Base-by-base conservation (phyloP, 176 grass and related monocot genomes). In the Oropetium thomaeum region DNA sequence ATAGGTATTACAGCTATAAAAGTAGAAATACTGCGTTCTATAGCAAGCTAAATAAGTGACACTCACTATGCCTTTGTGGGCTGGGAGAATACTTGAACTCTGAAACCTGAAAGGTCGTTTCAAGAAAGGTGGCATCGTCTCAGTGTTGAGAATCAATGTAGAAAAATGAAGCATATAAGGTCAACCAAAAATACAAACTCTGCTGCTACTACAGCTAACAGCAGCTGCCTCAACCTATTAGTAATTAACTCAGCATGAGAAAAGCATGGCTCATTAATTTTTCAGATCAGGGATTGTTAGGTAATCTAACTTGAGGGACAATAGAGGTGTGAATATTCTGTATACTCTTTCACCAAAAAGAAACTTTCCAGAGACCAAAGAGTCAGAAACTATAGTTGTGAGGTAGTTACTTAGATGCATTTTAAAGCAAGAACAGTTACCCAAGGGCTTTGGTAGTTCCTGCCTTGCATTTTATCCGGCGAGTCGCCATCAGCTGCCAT, bases 401-500 rank as follows among this genome's bases (percentile, higher is more conserved):
- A 12, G 29, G 43, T 15, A 71, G 42, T 62, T 62, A 69, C 47
- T 71, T 33, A 71, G 20, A 71, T 6, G 9, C 35, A 31, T 31
- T 52, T 64, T 1, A 41, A 72, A 72, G 57, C 57, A 63, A 71
- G 42, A 64, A 71, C 22, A 63, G 58, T 72, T 81, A 70, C 79
- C 79, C 70, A 60, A 43, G 69, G 30, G 69, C 69, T 74, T 42
- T 80, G 74, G 54, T 68, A 62, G 55, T 63, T 85, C 65, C 67
- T 93, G 20, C 74, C 39, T 64, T 79, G 76, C 49, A 88, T 83
- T 65, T 85, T 85, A 52, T 85, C 84, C 1, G 87, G 87, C 48
- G 87, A 93, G 55, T 84, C 85, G 2, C 83, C 82, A 32, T 90
- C 88, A 74, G 81, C 91, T 90, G 85, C 63, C n/a, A 63, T 63